Conservation (phyloP, 805 yeast genomes). For the Candida anglica region DNA sequence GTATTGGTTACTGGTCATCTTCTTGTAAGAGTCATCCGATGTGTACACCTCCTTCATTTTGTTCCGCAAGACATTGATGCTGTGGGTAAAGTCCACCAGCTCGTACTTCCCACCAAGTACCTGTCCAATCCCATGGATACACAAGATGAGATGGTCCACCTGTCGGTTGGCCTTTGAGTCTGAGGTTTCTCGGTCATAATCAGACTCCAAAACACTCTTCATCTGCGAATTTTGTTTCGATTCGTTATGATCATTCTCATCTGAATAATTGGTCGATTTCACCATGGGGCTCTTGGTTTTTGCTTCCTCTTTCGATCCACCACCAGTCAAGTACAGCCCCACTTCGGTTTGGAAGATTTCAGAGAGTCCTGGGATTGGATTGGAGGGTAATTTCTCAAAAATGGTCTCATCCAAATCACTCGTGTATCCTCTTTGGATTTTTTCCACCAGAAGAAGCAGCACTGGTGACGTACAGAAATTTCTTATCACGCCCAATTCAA, state of each 20-base stretch:
- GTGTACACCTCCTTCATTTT: conserved; percentile 50
- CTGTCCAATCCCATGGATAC: conserved; percentile 96
- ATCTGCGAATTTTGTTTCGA: conserved; percentile 23
- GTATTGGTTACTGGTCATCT: conserved; percentile 28
- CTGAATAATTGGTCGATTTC: not conserved
- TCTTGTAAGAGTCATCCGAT: conserved; percentile 35
- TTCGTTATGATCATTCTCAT: conserved; percentile 3
- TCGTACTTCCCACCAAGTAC: conserved; percentile 73
- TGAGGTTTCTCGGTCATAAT: conserved; percentile 37
- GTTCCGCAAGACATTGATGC: conserved; percentile 61
- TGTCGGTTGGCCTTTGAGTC: conserved; percentile 22
- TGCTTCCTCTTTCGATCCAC: no score
- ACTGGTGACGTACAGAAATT: conserved; percentile 30
- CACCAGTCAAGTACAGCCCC: conserved; percentile 13
- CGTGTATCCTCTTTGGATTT: conserved; percentile 49
- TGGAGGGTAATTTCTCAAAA: conserved; percentile 25
- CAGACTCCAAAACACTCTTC: conserved; percentile 46
- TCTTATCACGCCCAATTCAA: conserved; percentile 33
- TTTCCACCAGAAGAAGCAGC: conserved; percentile 43
- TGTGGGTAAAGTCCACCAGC: conserved; percentile 82
- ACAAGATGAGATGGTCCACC: conserved; percentile 67
- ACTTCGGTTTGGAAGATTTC: conserved; percentile 30
- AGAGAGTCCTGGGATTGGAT: conserved; percentile 29
- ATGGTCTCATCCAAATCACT: conserved; percentile 26
- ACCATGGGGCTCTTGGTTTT: conserved; percentile 1